Conservation (phyloP, 306 rosid genomes). For the Quercus engelmannii region DNA sequence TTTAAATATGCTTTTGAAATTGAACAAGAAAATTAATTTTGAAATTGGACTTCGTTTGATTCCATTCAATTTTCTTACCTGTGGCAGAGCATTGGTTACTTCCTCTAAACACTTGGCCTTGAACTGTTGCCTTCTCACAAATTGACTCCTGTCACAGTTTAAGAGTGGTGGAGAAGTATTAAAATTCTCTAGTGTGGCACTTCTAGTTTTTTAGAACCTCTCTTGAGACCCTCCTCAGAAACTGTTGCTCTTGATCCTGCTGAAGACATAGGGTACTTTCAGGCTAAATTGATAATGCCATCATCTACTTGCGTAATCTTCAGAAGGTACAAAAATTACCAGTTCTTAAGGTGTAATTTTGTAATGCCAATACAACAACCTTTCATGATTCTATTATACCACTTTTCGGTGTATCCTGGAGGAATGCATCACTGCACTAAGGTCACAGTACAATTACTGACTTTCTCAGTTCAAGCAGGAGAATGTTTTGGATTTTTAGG, state of each 20-base stretch:
- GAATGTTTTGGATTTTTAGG: slow-evolving; percentile 97
- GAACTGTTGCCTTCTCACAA: slow-evolving; percentile 67
- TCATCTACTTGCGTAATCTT: slow-evolving; percentile 77
- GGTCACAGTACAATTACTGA: slow-evolving; percentile 80
- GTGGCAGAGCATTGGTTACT: slow-evolving; percentile 69
- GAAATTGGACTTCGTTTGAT: slow-evolving; percentile 8
- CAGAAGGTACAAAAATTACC: slow-evolving; percentile 58
- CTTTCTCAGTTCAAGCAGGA: slow-evolving; percentile 94
- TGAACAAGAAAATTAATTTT: background rate
- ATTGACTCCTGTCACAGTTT: slow-evolving; percentile 39
- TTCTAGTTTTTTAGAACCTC: slow-evolving; percentile 53
- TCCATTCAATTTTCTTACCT: slow-evolving; percentile 28
- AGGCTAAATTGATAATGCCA: slow-evolving; percentile 75
- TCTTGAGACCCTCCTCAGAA: slow-evolving; percentile 52
- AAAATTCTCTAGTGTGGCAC: slow-evolving; percentile 27
- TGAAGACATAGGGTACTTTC: slow-evolving; percentile 86
- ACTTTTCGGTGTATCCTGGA: slow-evolving; percentile 65
- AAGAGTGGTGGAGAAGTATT: slow-evolving; percentile 50
- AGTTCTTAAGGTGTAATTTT: background rate
- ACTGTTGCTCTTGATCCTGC: slow-evolving; percentile 39
- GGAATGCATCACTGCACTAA: slow-evolving; percentile 50
- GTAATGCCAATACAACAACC: background rate
- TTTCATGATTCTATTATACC: slow-evolving; percentile 9
- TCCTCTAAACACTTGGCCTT: slow-evolving; percentile 69
- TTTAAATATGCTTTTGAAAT: background rate